A percentile compares a stretch with the other conserved stretches of the same genome.
These are phyloP conservation scores for Halenospora varia DNA, from an alignment of 495 filamentous ascomycete species.

Conservation along the genomic window DNA sequence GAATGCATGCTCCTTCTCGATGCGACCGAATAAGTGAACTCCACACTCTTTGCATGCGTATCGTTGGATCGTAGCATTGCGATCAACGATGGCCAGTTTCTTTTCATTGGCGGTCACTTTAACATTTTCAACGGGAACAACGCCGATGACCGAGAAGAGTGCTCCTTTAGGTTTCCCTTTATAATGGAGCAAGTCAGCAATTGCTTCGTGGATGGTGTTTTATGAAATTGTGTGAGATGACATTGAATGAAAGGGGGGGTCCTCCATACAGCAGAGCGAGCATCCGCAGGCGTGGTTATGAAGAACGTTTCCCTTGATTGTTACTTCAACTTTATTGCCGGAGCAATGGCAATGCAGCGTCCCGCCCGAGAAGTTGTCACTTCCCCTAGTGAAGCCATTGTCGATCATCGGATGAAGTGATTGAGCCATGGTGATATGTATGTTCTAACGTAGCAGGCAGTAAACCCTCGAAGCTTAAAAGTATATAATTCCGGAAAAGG, in stretches of 20 bases:
- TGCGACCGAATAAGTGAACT: constrained; percentile 53
- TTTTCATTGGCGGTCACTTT: constrained; percentile 44
- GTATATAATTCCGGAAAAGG: too few species aligned
- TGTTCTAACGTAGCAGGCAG: too few species aligned
- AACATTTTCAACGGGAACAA: constrained; percentile 43
- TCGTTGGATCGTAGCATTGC: constrained; percentile 49
- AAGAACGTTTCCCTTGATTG: constrained; percentile 46
- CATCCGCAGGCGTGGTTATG: constrained; percentile 65
- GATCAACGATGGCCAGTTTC: constrained; percentile 51
- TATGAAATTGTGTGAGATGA: too few species aligned
- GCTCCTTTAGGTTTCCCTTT: constrained; percentile 54
- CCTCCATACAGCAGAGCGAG: constrained; percentile 64
- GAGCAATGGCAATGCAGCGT: constrained; percentile 51
- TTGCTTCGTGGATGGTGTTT: too few species aligned
- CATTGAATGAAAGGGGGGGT: too few species aligned
- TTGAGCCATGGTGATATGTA: constrained; percentile 26
- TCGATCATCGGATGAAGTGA: constrained; percentile 57
- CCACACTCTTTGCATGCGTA: constrained; percentile 54
- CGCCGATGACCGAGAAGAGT: constrained; percentile 56
- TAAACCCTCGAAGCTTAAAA: too few species aligned
- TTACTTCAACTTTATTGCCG: constrained; percentile 44
- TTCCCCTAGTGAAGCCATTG: constrained; percentile 46
- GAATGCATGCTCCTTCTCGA: constrained; percentile 57
- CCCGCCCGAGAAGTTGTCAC: constrained; percentile 45
- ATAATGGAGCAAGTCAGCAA: too few species aligned